Percentiles rank a stretch among this genome's conserved stretches.
These are phyloP conservation scores for Colletotrichum sp. DNA, from an alignment of 2,329 filamentous ascomycete species.

Conservation along the genomic window DNA sequence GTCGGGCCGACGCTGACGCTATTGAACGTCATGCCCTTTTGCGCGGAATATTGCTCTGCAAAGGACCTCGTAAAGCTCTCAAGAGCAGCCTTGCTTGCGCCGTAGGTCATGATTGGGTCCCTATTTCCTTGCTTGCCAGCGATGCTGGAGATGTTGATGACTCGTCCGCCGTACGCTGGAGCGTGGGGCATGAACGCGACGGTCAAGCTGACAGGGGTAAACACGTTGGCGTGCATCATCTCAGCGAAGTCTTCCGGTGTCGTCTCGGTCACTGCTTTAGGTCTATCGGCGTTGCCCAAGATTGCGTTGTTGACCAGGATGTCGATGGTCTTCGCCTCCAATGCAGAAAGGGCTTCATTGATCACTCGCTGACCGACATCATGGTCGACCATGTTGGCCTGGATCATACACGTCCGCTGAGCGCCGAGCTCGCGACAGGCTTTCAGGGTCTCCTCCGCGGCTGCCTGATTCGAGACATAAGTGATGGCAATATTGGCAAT, in stretches of 20 bases:
- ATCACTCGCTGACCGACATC: not conserved
- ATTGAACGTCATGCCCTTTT: conserved; percentile 32
- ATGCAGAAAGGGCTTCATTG: not conserved
- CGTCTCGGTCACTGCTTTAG: not conserved
- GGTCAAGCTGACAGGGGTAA: conserved; percentile 30
- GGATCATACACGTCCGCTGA: not conserved
- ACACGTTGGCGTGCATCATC: conserved; percentile 8
- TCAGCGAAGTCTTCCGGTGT: not conserved
- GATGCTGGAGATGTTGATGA: conserved; percentile 38
- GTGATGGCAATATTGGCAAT: not conserved
- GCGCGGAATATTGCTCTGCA: conserved; percentile 33
- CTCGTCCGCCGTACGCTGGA: conserved; percentile 29
- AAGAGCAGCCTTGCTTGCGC: conserved; percentile 36
- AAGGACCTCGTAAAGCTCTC: conserved; percentile 31
- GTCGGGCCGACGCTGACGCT: conserved; percentile 34
- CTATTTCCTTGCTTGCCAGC: not conserved
- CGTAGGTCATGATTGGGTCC: conserved; percentile 27
- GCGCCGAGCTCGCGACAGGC: not conserved
- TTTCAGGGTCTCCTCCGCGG: not conserved
- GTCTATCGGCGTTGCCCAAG: not conserved
- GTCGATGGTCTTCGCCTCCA: not conserved
- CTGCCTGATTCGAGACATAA: not conserved
- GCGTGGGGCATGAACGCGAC: conserved; percentile 32
- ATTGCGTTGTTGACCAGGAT: conserved; percentile 10
- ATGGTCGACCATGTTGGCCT: not conserved